phyloP scores from a whole-genome alignment of 305 asterid species.

The Caryopteris hybrid region DNA sequence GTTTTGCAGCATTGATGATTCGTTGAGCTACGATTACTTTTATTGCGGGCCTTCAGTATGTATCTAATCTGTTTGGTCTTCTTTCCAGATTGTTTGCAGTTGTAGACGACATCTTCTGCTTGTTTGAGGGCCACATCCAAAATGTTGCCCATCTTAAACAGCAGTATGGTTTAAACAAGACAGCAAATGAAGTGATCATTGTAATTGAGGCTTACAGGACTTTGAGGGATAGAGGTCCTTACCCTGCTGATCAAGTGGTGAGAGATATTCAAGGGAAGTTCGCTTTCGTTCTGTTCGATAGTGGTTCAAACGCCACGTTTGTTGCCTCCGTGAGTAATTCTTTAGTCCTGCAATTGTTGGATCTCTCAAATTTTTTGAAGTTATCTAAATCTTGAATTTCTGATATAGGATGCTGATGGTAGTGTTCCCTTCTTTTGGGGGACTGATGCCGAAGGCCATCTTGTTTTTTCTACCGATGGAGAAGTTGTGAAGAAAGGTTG shows the following conservation, averaged over 20 bases:
- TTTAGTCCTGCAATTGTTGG: neutral
- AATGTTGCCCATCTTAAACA: slow-evolving; percentile 78
- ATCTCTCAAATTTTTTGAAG: neutral
- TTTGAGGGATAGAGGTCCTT: slow-evolving; percentile 93
- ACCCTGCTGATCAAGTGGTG: slow-evolving; percentile 89
- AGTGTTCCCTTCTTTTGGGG: slow-evolving; percentile 90
- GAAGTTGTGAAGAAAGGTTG: slow-evolving; percentile 78
- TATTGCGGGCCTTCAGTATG: neutral
- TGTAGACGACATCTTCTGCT: slow-evolving; percentile 83
- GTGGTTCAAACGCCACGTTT: slow-evolving; percentile 47
- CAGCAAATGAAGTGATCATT: slow-evolving; percentile 78
- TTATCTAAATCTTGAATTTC: neutral
- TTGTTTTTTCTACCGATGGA: slow-evolving; percentile 64
- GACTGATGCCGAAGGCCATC: slow-evolving; percentile 72
- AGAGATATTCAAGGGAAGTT: slow-evolving; percentile 76
- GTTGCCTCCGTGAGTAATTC: slow-evolving; percentile 60
- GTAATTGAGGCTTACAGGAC: slow-evolving; percentile 86
- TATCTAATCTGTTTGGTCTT: neutral
- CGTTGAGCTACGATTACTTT: neutral
- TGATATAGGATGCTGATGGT: slow-evolving; percentile 67
- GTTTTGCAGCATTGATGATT: no score
- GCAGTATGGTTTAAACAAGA: slow-evolving; percentile 84
- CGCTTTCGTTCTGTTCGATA: slow-evolving; percentile 63
- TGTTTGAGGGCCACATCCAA: slow-evolving; percentile 86
- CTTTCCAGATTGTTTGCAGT: slow-evolving; percentile 55